These are phyloP conservation scores for Penicillium lividum DNA, from an alignment of 495 filamentous ascomycete genomes.

Conservation along the genomic window DNA sequence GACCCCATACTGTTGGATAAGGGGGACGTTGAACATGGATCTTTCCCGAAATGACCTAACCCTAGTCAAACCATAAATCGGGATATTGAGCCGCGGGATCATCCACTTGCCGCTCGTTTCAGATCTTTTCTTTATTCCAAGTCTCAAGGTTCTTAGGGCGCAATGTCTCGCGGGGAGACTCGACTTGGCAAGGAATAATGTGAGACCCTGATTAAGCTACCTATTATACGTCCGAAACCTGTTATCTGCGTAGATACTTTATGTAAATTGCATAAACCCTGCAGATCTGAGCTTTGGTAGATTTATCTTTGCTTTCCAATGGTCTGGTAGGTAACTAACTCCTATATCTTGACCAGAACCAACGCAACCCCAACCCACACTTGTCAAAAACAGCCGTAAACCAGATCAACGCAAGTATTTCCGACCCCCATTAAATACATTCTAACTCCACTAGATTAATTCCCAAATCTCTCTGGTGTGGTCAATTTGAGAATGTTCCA, in stretches of 20 bases:
- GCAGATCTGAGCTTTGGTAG: too few species aligned
- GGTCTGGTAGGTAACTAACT: too few species aligned
- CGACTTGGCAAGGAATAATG: conserved; percentile 11
- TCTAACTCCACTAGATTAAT: neutral
- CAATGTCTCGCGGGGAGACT: conserved; percentile 16
- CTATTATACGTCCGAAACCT: neutral
- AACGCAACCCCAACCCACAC: conserved; percentile 8
- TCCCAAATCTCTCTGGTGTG: conserved; percentile 12
- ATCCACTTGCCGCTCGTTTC: conserved; percentile 32
- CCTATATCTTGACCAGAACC: neutral
- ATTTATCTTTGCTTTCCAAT: too few species aligned
- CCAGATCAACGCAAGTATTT: conserved; percentile 20
- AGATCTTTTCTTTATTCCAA: conserved; percentile 19
- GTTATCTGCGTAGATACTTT: neutral
- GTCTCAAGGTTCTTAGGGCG: too few species aligned
- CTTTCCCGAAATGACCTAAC: conserved; percentile 20
- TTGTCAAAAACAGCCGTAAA: conserved; percentile 8
- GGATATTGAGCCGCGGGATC: conserved; percentile 4
- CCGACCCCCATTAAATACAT: neutral
- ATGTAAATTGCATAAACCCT: neutral
- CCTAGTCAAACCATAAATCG: conserved; percentile 29
- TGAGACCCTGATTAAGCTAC: conserved; percentile 9
- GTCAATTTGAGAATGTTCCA: conserved; percentile 29
- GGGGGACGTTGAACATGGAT: conserved; percentile 13
- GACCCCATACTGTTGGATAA: neutral